Base-by-base conservation (phyloP, 2,329 filamentous ascomycete species). In the Trichoderma arundinaceum region DNA sequence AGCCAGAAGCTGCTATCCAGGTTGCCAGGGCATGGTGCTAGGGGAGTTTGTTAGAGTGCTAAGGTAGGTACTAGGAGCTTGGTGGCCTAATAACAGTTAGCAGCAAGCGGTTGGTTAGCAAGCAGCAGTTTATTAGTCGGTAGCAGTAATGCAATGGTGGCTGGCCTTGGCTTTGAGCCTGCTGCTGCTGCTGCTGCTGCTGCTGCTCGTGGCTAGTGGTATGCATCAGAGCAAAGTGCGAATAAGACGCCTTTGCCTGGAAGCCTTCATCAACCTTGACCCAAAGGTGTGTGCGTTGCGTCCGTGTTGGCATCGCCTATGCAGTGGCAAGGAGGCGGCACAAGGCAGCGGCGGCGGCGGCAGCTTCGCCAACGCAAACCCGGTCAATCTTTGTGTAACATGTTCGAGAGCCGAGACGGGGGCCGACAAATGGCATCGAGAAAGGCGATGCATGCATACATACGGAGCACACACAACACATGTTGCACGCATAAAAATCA, bases 251-350 rank as follows among this genome's bases (percentile, higher is more conserved):
- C n/a, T n/a, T n/a, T n/a, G n/a, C n/a, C n/a, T n/a, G n/a, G n/a
- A n/a, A n/a, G n/a, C n/a, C n/a, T n/a, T n/a, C n/a, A n/a, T n/a
- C n/a, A n/a, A n/a, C n/a, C n/a, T n/a, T n/a, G n/a, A n/a, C n/a
- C n/a, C n/a, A n/a, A n/a, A n/a, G n/a, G n/a, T n/a, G n/a, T 33
- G 58, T 52, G 35, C 13, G 35, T 33, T 62, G 48, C 32, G 32
- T 38, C 7, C 3, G 7, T 28, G 38, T 43, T n/a, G n/a, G 39
- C 12, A 15, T 60, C 57, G 58, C 19, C 22, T 33, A 61, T 61
- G 58, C 48, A 53, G 22, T 53, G 28, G 59, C 48, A 62, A 44
- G 48, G 48, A 62, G 48, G 17, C 48, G 48, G 44, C 28, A 28
- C 28, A 28, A 28, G 33, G 58, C 53, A 22, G 46, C 46, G 52